Evolutionary conservation across 805 yeast species (phyloP), one percentile per base, ranked within the genome.

Genomic region (Metschnikowia amazonensis): DNA sequence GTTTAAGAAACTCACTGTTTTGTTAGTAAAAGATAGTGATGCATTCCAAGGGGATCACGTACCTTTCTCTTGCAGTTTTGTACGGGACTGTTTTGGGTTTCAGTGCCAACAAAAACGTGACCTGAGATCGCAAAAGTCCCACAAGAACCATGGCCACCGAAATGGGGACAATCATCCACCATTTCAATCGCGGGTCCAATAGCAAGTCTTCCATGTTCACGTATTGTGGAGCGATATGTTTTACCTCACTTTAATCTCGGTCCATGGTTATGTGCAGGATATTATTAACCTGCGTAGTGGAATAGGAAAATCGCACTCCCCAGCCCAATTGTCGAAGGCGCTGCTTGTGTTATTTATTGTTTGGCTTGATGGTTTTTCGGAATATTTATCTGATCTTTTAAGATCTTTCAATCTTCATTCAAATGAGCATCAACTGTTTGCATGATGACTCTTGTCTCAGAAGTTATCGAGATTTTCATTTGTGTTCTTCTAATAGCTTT

Each of bases 121-220:
- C 72, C 57, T 83, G 80, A 44, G 86, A 82, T 45, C 96, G 75
- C 23, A 89, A 64, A 16, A 92, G 64, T 6, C 97, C 97, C 4
- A 89, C 89, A 46, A 90, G 66, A 9, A 94, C 83, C 96, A 94
- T 89, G 17, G 89, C 95, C 17, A 85, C 60, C 5, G 96, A 81
- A 36, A 94, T 90, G 20, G 99, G 99, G 29, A 89, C 63, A 14
- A 94, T 70, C 25, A 89, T 98, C 97, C 98, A 92, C 56, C 81
- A 77, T 61, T 86, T 84, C 50, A 94, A 72, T 44, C 79, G 77
- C 4, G 96, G 95, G 60, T 92, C 98, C 37, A 92, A 69, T 17
- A 47, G 31, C 14, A 47, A 44, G 30, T 32, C 35, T 28, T 41
- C 45, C 36, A 39, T 39, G 21, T 16, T 28, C 31, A 27, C 11